A percentile compares a stretch with the other conserved stretches of the same genome.
Evolutionary conservation across 345 rosid genomes (phyloP).

Genomic region (Aquilaria malaccensis): DNA sequence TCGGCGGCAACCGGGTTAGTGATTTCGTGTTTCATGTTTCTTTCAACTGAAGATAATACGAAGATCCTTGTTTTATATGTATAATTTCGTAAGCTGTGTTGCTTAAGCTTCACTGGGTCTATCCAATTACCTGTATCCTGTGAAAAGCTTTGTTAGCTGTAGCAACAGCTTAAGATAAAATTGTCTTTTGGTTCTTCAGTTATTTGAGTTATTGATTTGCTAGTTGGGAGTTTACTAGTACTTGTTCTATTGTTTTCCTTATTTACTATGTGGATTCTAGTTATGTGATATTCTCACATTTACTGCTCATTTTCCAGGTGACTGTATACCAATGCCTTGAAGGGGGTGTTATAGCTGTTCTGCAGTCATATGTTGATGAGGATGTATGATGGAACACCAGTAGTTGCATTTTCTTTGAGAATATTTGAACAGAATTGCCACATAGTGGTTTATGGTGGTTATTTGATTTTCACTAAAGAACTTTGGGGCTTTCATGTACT

Average conservation of each 20-base stretch:
- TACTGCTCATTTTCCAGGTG: constrained; percentile 38
- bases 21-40: background rate
- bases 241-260: too few relatives aligned
- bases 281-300: background rate
- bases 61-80: background rate
- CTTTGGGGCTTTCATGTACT: constrained; percentile 34
- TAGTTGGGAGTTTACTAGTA: too few relatives aligned
- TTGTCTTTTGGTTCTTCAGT: too few relatives aligned
- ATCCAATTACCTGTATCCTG: background rate
- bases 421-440: too few relatives aligned
- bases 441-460: too few relatives aligned
- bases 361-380: constrained; percentile 86
- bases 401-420: constrained; percentile 1
- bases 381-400: constrained; percentile 48
- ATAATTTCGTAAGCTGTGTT: background rate
- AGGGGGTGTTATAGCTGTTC: constrained; percentile 72
- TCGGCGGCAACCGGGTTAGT: constrained; percentile 83
- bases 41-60: background rate
- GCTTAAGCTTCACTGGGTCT: background rate
- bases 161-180: too few relatives aligned
- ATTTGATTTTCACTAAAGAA: constrained; percentile 13
- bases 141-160: background rate
- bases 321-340: constrained; percentile 93
- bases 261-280: too few relatives aligned
- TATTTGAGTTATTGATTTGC: too few relatives aligned